These are phyloP conservation scores for Cryoendolithus antarcticus DNA, from an alignment of 2,329 filamentous ascomycete species.

Conservation along the genomic window DNA sequence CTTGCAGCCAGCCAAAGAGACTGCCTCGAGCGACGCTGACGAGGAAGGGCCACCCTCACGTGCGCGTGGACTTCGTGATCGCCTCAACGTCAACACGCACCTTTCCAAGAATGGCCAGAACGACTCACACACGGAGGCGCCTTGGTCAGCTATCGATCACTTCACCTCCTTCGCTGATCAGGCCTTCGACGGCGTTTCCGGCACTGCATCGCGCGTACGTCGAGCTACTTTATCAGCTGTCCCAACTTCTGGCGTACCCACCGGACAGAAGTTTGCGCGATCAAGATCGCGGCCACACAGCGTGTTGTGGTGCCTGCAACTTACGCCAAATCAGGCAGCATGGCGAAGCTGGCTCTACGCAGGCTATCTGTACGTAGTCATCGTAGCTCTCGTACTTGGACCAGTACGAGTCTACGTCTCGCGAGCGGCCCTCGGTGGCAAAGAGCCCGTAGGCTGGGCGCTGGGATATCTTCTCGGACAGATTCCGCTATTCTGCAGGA, in stretches of 20 bases:
- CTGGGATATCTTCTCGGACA: slow-evolving; percentile 81
- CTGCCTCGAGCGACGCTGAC: slow-evolving; percentile 34
- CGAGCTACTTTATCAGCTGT: too few species aligned
- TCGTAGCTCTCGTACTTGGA: slow-evolving; percentile 53
- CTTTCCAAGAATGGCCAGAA: too few species aligned
- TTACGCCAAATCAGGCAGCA: slow-evolving; percentile 67
- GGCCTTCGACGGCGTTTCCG: too few species aligned
- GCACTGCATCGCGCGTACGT: too few species aligned
- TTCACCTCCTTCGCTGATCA: too few species aligned
- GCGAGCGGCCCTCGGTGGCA: slow-evolving; percentile 51
- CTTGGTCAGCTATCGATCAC: too few species aligned
- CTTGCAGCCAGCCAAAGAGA: slow-evolving; percentile 11
- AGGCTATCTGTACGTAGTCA: slow-evolving; percentile 58
- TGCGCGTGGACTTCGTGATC: too few species aligned
- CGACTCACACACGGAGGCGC: too few species aligned
- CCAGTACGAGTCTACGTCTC: slow-evolving; percentile 61
- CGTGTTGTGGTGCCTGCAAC: slow-evolving; percentile 60
- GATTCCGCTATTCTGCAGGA: slow-evolving; percentile 55
- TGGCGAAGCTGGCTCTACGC: slow-evolving; percentile 77
- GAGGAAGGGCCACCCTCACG: slow-evolving; percentile 21
- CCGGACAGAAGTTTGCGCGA: too few species aligned
- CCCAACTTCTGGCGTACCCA: too few species aligned
- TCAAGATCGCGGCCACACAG: too few species aligned
- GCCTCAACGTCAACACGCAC: too few species aligned
- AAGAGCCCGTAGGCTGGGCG: slow-evolving; percentile 87